Conservation (phyloP, 139 green algal genomes). For the Tetradesmus lagerheimii region DNA sequence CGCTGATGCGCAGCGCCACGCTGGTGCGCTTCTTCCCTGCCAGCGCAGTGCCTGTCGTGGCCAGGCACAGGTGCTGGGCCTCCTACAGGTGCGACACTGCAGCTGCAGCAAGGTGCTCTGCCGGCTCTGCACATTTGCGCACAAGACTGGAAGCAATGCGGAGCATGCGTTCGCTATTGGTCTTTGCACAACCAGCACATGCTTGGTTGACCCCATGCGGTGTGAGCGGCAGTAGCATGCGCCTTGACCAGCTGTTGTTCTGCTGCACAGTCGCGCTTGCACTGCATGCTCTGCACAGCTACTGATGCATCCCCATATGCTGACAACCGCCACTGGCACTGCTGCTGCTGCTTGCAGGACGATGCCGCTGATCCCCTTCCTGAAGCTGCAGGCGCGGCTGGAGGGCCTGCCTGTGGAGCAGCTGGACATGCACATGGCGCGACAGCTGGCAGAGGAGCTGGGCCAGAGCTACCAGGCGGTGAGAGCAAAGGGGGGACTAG, state of each 20-base stretch:
- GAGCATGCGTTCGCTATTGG: no score
- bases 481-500: not conserved
- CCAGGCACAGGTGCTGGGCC: conserved; percentile 39
- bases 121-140: not conserved
- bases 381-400: conserved; percentile 45
- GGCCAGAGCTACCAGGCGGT: conserved; percentile 1
- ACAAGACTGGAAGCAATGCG: no score
- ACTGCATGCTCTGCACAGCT: no score
- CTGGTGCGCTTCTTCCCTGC: conserved; percentile 29
- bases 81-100: conserved; percentile 18
- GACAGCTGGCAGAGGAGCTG: conserved; percentile 16
- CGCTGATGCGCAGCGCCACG: not conserved
- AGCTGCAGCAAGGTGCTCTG: not conserved
- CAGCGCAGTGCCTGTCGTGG: conserved; percentile 40
- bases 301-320: no score
- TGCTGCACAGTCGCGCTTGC: no score
- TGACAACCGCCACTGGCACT: no score
- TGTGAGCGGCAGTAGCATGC: no score
- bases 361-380: conserved; percentile 42
- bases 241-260: no score
- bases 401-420: conserved; percentile 35
- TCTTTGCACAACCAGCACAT: no score
- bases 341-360: conserved; percentile 8
- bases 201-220: not conserved
- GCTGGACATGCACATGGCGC: conserved; percentile 34